Base-by-base conservation (phyloP, 352 stramenopile genomes). In the Globisporangium megalacanthum region DNA sequence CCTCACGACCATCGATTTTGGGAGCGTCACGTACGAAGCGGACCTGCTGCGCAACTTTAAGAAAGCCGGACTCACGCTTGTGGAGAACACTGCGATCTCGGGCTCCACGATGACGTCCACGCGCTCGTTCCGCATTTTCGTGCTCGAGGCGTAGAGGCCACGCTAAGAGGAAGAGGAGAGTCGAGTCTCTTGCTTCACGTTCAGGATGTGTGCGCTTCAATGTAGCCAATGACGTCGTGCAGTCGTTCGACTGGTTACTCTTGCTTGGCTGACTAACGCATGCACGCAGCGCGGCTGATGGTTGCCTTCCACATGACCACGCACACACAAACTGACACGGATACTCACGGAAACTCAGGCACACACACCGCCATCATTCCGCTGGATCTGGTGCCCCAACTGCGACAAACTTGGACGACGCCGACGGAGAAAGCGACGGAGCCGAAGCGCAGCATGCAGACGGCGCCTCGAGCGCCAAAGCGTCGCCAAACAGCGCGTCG, bases 1-100 rank as follows among this genome's bases (percentile, higher is more conserved):
- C 70, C 69, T 94, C 61, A 97, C 88, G 61, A 96, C 89, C 29
- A 94, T 97, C 66, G 91, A 97, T 64, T 97, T 97, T 70, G 91
- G 91, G 50, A 67, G 86, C 42, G 75, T 97, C 20, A 89, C 90
- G 54, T 94, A 88, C 65, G 86, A 96, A 54, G 64, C 75, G 31
- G 82, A 96, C 22, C 49, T 96, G 52, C 64, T 86, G 2, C 66
- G 50, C 35, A 80, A 73, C 20, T 86, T 89, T 64, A 80, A 87
- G 64, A 82, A 83, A 47, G 80, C 77, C 3, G 72, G 70, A 7
- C 67, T 90, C 6, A 77, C 65, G 36, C 61, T 90, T 47, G 44
- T 61, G 6, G 72, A 87, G 64, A 73, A 88, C 64, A 58, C 79
- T 8, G 55, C 75, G 10, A 86, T 90, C 64, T 88, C 77, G 0